These are phyloP conservation scores for Sarocladium oryzae DNA, from an alignment of 2,329 filamentous ascomycete species.

Conservation along the genomic window DNA sequence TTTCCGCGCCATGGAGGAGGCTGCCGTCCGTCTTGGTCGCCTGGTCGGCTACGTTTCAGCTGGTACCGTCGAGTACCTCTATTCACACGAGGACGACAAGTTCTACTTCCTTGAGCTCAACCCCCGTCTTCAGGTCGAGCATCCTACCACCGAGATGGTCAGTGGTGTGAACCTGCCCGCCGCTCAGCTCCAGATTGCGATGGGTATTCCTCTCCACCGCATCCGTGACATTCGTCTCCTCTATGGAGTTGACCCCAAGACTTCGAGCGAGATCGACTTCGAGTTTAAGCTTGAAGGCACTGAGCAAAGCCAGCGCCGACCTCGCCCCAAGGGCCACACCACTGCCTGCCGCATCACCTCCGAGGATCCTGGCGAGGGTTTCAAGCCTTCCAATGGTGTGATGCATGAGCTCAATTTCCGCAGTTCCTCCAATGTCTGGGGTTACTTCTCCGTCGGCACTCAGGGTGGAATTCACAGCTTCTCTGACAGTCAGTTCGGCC, in stretches of 20 bases:
- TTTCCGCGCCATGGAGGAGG: constrained; percentile 95
- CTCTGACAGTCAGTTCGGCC: constrained; percentile 97
- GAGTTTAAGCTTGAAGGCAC: constrained; percentile 87
- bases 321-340: constrained; percentile 90
- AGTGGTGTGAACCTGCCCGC: constrained; percentile 95
- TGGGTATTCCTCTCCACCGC: constrained; percentile 93
- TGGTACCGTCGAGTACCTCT: constrained; percentile 97
- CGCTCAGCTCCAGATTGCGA: constrained; percentile 95
- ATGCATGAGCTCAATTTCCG: constrained; percentile 99
- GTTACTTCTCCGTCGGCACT: constrained; percentile 98
- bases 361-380: constrained; percentile 96
- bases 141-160: constrained; percentile 99
- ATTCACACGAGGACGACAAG: constrained; percentile 95
- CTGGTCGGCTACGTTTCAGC: constrained; percentile 98
- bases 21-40: constrained; percentile 85
- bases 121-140: constrained; percentile 98
- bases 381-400: constrained; percentile 98
- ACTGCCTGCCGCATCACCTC: constrained; percentile 99
- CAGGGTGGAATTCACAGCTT: constrained; percentile 98
- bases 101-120: constrained; percentile 99
- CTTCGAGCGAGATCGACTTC: constrained; percentile 84
- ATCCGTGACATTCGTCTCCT: constrained; percentile 94
- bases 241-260: constrained; percentile 90
- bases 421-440: constrained; percentile 98
- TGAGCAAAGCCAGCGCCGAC: constrained; percentile 76